Evolutionary conservation across 257 asterid genomes (phyloP), one percentile per base, ranked within the genome.

Genomic region (Nicotiana otophora): DNA sequence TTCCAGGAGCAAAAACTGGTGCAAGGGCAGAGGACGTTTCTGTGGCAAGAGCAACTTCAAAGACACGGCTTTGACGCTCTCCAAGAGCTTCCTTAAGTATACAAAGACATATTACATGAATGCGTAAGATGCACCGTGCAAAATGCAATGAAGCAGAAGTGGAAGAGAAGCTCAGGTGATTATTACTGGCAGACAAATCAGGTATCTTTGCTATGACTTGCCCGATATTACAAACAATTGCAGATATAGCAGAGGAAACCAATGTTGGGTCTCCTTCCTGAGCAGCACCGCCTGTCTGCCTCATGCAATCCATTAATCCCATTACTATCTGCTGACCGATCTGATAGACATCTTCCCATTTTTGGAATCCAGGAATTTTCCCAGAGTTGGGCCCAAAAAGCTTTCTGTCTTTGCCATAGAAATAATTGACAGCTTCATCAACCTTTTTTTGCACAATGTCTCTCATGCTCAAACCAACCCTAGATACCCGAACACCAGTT

Each of bases 231-330:
- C 88, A 85, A 48, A 96, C 87, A 85, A 96, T 91, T 72, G 98
- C 98, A 84, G 97, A 91, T 87, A 96, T 88, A 57, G 99, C 99
- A 31, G 97, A 94, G 39, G 99, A 93, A 75, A 96, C 97, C 90
- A 96, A 88, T 28, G 92, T 89, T 70, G 99, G 99, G 81, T 94
- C 98, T 48, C 98, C 99, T 92, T 96, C 99, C 90, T 96, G 99
- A 85, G 99, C 99, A 39, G 99, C 98, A 85, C 99, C 99, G 72
- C 99, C 99, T 83, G 99, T 96, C 88, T 94, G 98, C 83, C 94
- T 95, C 97, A 96, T 96, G 91, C 99, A 96, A 80, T 96, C 99
- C 89, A 94, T 89, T 90, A 96, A 88, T 76, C 98, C 97, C 83
- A 86, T 84, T 51, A 96, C 97, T 83, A 93, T 91, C 81, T 95